These are phyloP conservation scores for Abrus pulchellus DNA, from an alignment of 306 rosid genomes.

Conservation along the genomic window DNA sequence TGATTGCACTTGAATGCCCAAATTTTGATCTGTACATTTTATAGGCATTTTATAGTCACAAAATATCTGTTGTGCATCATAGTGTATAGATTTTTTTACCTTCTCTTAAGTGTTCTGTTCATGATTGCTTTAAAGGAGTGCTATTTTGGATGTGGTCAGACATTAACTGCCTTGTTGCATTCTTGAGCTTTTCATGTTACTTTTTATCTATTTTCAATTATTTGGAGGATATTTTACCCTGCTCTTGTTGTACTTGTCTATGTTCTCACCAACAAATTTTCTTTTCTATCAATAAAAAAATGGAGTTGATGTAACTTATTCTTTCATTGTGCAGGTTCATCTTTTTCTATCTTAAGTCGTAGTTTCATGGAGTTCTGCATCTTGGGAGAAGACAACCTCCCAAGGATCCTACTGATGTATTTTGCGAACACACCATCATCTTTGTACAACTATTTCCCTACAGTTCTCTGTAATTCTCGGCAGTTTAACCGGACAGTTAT, in stretches of 20 bases:
- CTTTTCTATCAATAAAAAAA: neutral
- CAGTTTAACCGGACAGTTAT: slow-evolving; percentile 78
- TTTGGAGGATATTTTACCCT: neutral
- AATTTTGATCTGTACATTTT: neutral
- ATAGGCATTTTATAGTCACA: neutral
- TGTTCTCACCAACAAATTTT: neutral
- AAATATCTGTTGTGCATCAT: neutral
- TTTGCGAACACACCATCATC: slow-evolving; percentile 87
- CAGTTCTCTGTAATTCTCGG: slow-evolving; percentile 83
- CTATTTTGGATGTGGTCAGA: neutral
- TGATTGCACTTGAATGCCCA: neutral
- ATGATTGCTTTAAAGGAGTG: neutral
- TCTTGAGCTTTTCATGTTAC: neutral
- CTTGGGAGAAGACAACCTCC: slow-evolving; percentile 87
- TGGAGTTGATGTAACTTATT: slow-evolving; percentile 33
- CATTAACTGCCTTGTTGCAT: neutral
- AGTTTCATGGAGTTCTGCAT: slow-evolving; percentile 84
- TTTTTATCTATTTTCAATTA: neutral
- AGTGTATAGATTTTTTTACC: slow-evolving; percentile 14
- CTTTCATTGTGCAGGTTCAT: slow-evolving; percentile 71
- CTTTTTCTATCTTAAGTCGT: slow-evolving; percentile 78
- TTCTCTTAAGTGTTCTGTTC: neutral
- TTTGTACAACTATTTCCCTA: slow-evolving; percentile 82
- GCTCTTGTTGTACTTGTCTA: neutral
- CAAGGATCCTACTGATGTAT: slow-evolving; percentile 88